Conservation (phyloP, 768 basidiomycete genomes). For the Leccinum disarticulatum region DNA sequence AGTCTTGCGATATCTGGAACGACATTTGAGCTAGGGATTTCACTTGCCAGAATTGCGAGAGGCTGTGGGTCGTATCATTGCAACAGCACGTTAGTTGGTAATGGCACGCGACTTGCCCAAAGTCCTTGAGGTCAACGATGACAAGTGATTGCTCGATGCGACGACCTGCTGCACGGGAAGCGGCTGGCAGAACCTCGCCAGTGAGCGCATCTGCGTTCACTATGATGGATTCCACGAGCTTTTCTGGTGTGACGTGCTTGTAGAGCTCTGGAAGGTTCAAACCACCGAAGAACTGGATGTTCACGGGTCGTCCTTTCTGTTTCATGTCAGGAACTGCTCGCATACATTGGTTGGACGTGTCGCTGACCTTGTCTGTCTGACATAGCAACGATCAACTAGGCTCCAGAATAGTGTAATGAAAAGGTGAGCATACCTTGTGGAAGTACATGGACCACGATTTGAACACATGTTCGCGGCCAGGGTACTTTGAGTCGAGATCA, state of each 20-base stretch:
- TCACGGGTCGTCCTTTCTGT: constrained; percentile 70
- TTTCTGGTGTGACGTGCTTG: constrained; percentile 55
- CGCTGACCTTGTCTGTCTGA: constrained; percentile 66
- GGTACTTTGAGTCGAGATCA: constrained; percentile 47
- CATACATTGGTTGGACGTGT: background rate
- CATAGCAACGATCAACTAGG: background rate
- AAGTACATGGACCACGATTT: constrained; percentile 79
- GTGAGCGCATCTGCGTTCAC: constrained; percentile 65
- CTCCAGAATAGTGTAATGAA: background rate
- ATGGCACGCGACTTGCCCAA: constrained; percentile 47
- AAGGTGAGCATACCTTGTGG: constrained; percentile 54
- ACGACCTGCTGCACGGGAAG: constrained; percentile 53
- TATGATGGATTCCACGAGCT: constrained; percentile 61
- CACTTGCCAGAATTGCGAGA: constrained; percentile 76
- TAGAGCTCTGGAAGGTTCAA: constrained; percentile 60
- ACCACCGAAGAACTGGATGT: constrained; percentile 62
- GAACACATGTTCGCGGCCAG: constrained; percentile 66
- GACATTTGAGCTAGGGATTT: constrained; percentile 58
- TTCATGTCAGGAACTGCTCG: background rate
- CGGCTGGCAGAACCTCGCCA: constrained; percentile 67
- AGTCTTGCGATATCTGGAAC: constrained; percentile 77
- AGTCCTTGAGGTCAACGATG: constrained; percentile 70
- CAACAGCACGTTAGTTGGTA: background rate
- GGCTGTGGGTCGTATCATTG: constrained; percentile 34
- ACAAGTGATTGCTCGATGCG: constrained; percentile 54